Evolutionary conservation across 768 basidiomycete genomes (phyloP).

Genomic region (Dioszegia crocea): DNA sequence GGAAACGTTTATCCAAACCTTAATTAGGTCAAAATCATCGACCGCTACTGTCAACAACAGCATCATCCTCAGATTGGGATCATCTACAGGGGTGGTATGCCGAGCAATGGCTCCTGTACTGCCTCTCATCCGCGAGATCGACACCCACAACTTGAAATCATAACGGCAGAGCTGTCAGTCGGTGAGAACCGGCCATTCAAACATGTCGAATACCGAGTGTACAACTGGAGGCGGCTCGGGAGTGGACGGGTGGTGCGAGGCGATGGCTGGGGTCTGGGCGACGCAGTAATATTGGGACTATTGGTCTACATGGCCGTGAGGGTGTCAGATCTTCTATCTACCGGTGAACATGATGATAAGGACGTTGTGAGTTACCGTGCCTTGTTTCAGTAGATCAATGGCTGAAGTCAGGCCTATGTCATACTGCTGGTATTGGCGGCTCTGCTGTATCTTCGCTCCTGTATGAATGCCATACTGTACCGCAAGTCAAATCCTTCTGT

Average conservation of each 20-base stretch:
- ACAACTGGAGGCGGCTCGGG: constrained; percentile 14
- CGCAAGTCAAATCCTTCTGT: background rate
- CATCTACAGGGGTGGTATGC: constrained; percentile 5
- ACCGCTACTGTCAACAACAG: too few relatives aligned
- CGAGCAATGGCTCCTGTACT: background rate
- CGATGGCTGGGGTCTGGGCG: constrained; percentile 22
- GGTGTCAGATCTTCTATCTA: too few relatives aligned
- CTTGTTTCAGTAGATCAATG: too few relatives aligned
- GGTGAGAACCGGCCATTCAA: background rate
- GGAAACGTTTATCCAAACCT: background rate
- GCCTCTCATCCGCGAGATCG: background rate
- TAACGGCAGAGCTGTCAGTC: background rate
- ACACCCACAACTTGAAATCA: constrained; percentile 20
- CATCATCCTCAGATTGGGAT: too few relatives aligned
- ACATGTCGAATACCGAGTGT: constrained; percentile 29
- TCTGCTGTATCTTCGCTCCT: too few relatives aligned
- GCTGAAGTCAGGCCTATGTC: too few relatives aligned
- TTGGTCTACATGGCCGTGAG: background rate
- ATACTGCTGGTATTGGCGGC: background rate
- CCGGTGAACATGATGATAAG: too few relatives aligned
- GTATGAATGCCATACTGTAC: too few relatives aligned
- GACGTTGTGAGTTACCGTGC: too few relatives aligned
- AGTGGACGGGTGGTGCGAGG: constrained; percentile 20
- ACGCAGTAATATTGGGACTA: background rate
- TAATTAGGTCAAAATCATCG: background rate